Evolutionary conservation across 2,329 filamentous ascomycete species (phyloP).

Genomic region (Penicillium psychrosexuale): DNA sequence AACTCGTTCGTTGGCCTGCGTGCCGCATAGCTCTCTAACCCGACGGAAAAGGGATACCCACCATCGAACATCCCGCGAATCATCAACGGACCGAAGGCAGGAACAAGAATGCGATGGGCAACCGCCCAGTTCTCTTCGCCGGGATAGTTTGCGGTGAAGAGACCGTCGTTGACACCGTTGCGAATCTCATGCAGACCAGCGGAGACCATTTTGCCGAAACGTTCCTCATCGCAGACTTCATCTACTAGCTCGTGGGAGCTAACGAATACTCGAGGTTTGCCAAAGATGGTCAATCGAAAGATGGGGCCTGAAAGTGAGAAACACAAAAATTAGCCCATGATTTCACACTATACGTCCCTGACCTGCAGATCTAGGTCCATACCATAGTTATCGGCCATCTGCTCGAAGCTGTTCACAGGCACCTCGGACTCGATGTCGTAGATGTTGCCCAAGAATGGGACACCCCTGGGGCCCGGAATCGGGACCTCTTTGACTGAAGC

Average conservation of each 20-base stretch:
- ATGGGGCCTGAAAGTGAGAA: slow-evolving; percentile 51
- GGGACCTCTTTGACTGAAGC: slow-evolving; percentile 19
- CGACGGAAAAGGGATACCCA: slow-evolving; percentile 7
- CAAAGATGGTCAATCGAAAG: slow-evolving; percentile 54
- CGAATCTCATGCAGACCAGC: slow-evolving; percentile 55
- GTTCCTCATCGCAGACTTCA: slow-evolving; percentile 63
- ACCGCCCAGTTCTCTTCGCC: slow-evolving; percentile 60
- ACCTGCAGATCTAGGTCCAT: slow-evolving; percentile 18
- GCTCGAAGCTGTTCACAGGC: slow-evolving; percentile 54
- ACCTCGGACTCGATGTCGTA: slow-evolving; percentile 60
- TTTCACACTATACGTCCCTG: not conserved
- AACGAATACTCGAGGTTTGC: slow-evolving; percentile 48
- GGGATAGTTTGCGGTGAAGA: slow-evolving; percentile 57
- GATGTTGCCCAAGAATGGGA: slow-evolving; percentile 65
- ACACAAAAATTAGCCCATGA: not conserved
- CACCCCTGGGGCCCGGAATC: slow-evolving; percentile 63
- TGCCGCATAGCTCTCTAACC: not conserved
- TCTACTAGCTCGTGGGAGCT: slow-evolving; percentile 56
- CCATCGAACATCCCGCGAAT: slow-evolving; percentile 46
- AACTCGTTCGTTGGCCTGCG: not conserved
- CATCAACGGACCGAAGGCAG: slow-evolving; percentile 47
- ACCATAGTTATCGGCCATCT: slow-evolving; percentile 66
- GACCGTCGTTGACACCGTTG: slow-evolving; percentile 60
- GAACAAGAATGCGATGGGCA: slow-evolving; percentile 52
- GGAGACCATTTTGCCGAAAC: slow-evolving; percentile 60